phyloP scores from a whole-genome alignment of 305 asterid species.

The Lippia alba region DNA sequence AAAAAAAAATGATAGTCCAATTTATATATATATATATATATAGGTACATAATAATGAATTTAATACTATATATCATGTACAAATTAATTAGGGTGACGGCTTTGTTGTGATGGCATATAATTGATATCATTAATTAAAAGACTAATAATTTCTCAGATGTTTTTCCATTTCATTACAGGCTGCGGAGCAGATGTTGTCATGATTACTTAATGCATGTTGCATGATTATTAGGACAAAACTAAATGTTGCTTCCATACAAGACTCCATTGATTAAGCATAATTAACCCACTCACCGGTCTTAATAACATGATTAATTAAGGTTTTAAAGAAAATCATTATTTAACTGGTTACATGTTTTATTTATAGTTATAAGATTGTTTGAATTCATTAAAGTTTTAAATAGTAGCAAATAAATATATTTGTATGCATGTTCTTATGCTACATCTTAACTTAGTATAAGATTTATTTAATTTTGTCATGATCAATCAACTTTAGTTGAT shows the following conservation, averaged over 20 bases:
- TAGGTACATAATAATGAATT: no score
- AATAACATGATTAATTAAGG: neutral
- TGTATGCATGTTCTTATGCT: no score
- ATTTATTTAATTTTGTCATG: no score
- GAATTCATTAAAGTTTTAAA: no score
- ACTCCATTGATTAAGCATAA: conserved; percentile 44
- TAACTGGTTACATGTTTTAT: no score
- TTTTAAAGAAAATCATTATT: neutral
- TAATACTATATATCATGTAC: neutral
- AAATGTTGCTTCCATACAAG: conserved; percentile 35
- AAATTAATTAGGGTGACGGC: neutral
- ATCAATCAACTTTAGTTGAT: no score
- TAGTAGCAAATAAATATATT: no score
- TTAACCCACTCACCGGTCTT: conserved; percentile 6
- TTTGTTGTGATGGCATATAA: neutral
- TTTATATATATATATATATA: conserved; percentile 15
- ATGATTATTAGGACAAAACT: conserved; percentile 42
- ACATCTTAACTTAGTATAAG: no score
- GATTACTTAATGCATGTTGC: conserved; percentile 34
- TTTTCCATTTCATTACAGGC: conserved; percentile 39
- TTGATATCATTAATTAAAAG: conserved; percentile 13
- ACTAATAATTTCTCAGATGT: conserved; percentile 36
- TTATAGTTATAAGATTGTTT: no score
- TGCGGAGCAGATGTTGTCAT: conserved; percentile 43
- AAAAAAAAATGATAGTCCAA: conserved; percentile 24